phyloP scores from a whole-genome alignment of 306 rosid genomes.

The Dryas octopetala region DNA sequence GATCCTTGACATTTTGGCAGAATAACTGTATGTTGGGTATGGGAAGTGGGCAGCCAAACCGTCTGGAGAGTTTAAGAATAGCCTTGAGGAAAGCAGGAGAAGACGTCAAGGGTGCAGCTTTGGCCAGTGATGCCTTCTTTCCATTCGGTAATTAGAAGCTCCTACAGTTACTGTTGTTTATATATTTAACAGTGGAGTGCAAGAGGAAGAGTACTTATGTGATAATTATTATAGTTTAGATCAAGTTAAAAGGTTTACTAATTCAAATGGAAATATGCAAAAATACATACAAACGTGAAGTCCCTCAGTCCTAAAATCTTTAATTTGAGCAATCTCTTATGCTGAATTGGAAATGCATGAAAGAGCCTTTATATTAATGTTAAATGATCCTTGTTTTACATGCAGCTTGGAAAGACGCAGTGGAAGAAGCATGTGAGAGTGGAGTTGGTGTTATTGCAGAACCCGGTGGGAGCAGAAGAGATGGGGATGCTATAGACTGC shows the following conservation, averaged over 20 bases:
- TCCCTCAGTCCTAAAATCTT: neutral
- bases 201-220: neutral
- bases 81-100: slow-evolving; percentile 90
- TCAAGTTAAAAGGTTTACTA: neutral
- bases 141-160: slow-evolving; percentile 67
- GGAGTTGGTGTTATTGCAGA: slow-evolving; percentile 74
- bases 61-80: slow-evolving; percentile 79
- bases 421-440: slow-evolving; percentile 88
- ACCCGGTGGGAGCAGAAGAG: slow-evolving; percentile 92
- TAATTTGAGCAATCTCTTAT: neutral
- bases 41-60: slow-evolving; percentile 99
- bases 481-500: slow-evolving; percentile 79
- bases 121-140: slow-evolving; percentile 98
- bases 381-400: slow-evolving; percentile 17
- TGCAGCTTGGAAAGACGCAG: slow-evolving; percentile 97
- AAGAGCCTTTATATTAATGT: neutral
- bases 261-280: neutral
- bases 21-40: slow-evolving; percentile 88
- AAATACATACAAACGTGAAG: neutral
- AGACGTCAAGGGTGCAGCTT: slow-evolving; percentile 84
- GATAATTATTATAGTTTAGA: neutral
- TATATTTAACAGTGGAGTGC: neutral
- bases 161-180: neutral
- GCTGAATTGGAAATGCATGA: slow-evolving; percentile 3
- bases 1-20: slow-evolving; percentile 43